A percentile compares a stretch with the other conserved stretches of the same genome.
Evolutionary conservation across 1,284 basidiomycete species (phyloP).

Genomic region (Cerioporus squamosus): DNA sequence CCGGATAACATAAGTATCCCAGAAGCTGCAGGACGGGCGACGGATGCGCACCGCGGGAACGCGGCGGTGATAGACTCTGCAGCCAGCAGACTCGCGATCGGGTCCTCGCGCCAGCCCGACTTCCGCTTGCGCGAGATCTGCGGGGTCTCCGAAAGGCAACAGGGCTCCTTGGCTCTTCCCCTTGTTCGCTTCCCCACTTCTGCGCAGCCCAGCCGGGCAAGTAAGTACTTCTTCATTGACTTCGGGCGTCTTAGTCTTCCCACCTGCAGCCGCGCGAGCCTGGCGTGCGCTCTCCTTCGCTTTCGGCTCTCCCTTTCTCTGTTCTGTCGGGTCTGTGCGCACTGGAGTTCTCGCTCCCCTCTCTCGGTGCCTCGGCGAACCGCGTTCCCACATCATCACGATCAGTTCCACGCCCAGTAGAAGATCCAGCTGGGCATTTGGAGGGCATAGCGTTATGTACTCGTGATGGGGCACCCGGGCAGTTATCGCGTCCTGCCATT

Average conservation of each 20-base stretch:
- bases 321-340: too few relatives aligned
- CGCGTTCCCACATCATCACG: background rate
- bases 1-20: too few relatives aligned
- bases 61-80: background rate
- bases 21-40: background rate
- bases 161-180: background rate
- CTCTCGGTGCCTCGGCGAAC: background rate
- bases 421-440: too few relatives aligned
- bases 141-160: background rate
- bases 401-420: background rate
- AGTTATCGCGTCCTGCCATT: slow-evolving; percentile 1
- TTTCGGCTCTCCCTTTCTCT: too few relatives aligned
- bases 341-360: background rate
- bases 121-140: background rate
- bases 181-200: background rate
- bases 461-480: background rate
- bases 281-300: background rate
- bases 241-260: background rate
- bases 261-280: background rate
- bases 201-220: background rate
- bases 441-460: too few relatives aligned
- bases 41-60: background rate
- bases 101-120: too few relatives aligned
- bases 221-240: background rate
- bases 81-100: background rate